Evolutionary conservation across 2,329 filamentous ascomycete genomes (phyloP).

Genomic region (Talaromyces sp.): DNA sequence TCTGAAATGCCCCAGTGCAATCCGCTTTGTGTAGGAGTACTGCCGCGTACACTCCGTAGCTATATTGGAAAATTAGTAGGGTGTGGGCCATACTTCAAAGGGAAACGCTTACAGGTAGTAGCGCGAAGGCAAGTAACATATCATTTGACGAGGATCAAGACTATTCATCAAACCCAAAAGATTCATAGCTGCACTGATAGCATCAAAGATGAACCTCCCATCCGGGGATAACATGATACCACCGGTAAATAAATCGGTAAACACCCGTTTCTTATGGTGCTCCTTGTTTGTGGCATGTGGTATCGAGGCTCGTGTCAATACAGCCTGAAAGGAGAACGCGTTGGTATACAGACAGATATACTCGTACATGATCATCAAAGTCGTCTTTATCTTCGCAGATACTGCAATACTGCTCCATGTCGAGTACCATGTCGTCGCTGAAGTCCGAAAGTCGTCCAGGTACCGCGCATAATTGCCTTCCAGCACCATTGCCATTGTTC

Average conservation of each 20-base stretch:
- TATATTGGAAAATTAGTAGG: not conserved
- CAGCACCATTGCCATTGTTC: slow-evolving; percentile 23
- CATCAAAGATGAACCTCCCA: not conserved
- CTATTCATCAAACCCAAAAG: not conserved
- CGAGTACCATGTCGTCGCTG: slow-evolving; percentile 16
- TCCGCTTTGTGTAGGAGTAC: not conserved
- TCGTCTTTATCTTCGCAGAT: not conserved
- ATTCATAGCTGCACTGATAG: not conserved
- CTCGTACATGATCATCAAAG: not conserved
- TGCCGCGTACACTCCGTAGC: not conserved
- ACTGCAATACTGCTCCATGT: not conserved
- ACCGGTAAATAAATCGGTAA: not conserved
- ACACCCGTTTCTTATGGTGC: not conserved
- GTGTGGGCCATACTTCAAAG: too few species aligned
- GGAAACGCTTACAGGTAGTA: not conserved
- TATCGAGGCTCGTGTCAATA: not conserved
- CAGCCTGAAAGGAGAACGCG: not conserved
- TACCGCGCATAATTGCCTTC: slow-evolving; percentile 25
- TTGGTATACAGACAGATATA: slow-evolving; percentile 3
- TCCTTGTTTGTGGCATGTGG: not conserved
- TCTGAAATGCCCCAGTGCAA: not conserved
- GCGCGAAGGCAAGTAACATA: not conserved
- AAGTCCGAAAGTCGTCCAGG: slow-evolving; percentile 23
- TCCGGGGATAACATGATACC: not conserved
- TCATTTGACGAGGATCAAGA: not conserved